Evolutionary conservation across 1,284 basidiomycete species (phyloP).

Genomic region (Puccinia triticina): DNA sequence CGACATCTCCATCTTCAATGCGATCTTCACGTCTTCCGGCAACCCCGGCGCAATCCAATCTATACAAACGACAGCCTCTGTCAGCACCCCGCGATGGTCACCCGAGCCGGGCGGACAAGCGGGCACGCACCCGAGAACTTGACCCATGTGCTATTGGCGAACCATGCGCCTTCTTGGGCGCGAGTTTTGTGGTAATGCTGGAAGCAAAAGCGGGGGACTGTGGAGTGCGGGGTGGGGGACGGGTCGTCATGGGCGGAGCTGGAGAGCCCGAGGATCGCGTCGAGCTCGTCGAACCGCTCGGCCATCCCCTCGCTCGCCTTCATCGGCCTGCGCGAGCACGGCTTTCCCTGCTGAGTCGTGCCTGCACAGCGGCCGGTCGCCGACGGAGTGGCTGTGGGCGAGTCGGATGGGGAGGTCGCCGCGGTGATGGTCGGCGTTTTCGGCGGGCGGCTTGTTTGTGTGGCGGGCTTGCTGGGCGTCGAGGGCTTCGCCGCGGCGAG

Average conservation of each 20-base stretch:
- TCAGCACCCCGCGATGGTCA: not conserved
- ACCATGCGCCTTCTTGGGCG: slow-evolving; percentile 1
- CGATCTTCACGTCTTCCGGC: slow-evolving; percentile 9
- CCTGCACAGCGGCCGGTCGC: slow-evolving; percentile 9
- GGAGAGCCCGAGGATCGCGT: not conserved
- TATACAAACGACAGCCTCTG: not conserved
- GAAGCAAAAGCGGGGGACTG: slow-evolving; percentile 29
- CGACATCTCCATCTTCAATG: slow-evolving; percentile 29
- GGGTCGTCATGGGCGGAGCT: not conserved
- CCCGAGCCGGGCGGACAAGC: not conserved
- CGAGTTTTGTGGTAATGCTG: slow-evolving; percentile 26
- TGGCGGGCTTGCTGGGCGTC: not conserved
- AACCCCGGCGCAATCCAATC: slow-evolving; percentile 22
- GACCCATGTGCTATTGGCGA: slow-evolving; percentile 15
- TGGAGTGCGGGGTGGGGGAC: not conserved
- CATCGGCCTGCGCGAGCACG: slow-evolving; percentile 45
- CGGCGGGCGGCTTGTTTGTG: too few relatives aligned
- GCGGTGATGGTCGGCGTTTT: not conserved
- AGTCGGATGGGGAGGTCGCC: not conserved
- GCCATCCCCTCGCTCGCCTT: not conserved
- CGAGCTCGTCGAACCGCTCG: not conserved
- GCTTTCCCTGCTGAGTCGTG: slow-evolving; percentile 23
- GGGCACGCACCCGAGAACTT: slow-evolving; percentile 7
- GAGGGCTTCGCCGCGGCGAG: not conserved
- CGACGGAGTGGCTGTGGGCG: not conserved